Conservation (phyloP, 1,139 yeast species). For the Sugiyamaella grinbergsii region DNA sequence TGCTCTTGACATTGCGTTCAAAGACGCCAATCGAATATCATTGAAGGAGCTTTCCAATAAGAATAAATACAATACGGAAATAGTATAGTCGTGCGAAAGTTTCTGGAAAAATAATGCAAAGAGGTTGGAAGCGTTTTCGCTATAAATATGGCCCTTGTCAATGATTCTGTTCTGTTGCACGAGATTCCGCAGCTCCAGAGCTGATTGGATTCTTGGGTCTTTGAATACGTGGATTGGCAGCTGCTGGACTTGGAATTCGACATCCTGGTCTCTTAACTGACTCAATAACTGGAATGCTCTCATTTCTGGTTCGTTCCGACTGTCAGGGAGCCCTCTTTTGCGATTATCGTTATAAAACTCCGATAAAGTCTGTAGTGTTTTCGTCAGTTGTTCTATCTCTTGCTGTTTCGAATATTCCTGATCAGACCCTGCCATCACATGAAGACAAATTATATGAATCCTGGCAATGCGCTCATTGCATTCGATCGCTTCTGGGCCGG, state of each 20-base stretch:
- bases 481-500: conserved; percentile 90
- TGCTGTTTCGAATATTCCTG: conserved; percentile 89
- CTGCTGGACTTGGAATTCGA: conserved; percentile 72
- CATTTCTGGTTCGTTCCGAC: conserved; percentile 91
- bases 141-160: conserved; percentile 57
- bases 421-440: conserved; percentile 77
- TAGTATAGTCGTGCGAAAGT: conserved; percentile 49
- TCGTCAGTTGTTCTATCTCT: conserved; percentile 91
- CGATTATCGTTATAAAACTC: conserved; percentile 86
- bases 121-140: conserved; percentile 64
- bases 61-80: conserved; percentile 75
- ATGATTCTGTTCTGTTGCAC: conserved; percentile 61
- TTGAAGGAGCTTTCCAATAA: conserved; percentile 79
- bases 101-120: conserved; percentile 67
- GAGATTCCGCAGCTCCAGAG: conserved; percentile 66
- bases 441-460: conserved; percentile 79
- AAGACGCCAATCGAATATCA: conserved; percentile 74
- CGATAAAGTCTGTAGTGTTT: conserved; percentile 83
- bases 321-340: conserved; percentile 58
- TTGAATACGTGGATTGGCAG: conserved; percentile 61
- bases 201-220: conserved; percentile 65
- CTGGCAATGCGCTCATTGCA: conserved; percentile 93
- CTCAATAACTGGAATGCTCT: conserved; percentile 83
- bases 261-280: conserved; percentile 81
- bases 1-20: conserved; percentile 67